These are phyloP conservation scores for Leccinum glutinopallens DNA, from an alignment of 1,284 basidiomycete species.

Conservation along the genomic window DNA sequence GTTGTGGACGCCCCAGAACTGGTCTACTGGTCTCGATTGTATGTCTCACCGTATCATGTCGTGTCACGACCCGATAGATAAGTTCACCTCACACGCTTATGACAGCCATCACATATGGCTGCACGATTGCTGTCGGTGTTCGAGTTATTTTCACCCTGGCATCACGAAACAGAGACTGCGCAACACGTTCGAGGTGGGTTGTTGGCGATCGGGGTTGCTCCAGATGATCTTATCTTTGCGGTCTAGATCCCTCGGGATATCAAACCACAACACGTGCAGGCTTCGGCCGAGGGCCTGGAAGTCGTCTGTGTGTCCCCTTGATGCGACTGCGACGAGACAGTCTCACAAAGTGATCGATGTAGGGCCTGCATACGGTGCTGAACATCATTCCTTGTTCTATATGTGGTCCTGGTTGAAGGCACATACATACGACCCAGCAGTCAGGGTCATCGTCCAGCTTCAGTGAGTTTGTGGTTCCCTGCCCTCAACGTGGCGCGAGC, in stretches of 20 bases:
- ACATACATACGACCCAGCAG: conserved; percentile 78
- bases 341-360: conserved; percentile 14
- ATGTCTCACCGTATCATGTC: conserved; percentile 30
- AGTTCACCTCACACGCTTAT: conserved; percentile 6
- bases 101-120: conserved; percentile 72
- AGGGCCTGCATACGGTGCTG: conserved; percentile 60
- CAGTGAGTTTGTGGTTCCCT: conserved; percentile 44
- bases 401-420: conserved; percentile 84
- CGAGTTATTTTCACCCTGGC: conserved; percentile 79
- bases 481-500: not conserved
- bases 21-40: conserved; percentile 78
- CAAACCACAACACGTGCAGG: conserved; percentile 60
- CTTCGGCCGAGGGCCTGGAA: conserved; percentile 66
- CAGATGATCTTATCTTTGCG: conserved; percentile 5
- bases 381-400: conserved; percentile 74
- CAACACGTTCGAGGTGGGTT: conserved; percentile 77
- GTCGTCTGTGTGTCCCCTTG: conserved; percentile 54
- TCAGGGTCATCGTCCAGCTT: conserved; percentile 28
- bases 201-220: not conserved
- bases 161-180: conserved; percentile 89
- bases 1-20: conserved; percentile 52
- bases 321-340: not conserved
- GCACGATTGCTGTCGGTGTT: conserved; percentile 88
- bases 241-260: conserved; percentile 76
- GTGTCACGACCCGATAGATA: conserved; percentile 1